Conservation (phyloP, 2,329 filamentous ascomycete species). For the Fusarium newnesense region DNA sequence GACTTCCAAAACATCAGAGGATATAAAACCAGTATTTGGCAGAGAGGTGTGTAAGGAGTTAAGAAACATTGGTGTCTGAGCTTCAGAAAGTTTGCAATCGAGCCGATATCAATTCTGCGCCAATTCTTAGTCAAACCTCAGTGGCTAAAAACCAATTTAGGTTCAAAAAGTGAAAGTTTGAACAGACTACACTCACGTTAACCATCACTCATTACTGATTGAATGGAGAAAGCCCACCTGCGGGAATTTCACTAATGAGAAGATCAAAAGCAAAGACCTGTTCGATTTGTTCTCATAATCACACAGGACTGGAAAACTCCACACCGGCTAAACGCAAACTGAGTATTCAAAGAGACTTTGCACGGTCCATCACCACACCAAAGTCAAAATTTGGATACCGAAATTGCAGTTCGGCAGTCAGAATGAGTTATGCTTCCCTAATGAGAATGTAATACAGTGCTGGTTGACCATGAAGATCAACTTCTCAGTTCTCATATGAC, state of each 20-base stretch:
- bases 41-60: not conserved
- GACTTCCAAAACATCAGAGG: not conserved
- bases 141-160: not conserved
- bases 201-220: no score
- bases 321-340: rapidly evolving
- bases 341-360: not conserved
- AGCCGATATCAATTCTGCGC: not conserved
- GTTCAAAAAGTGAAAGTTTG: not conserved
- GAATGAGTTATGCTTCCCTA: not conserved
- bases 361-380: not conserved
- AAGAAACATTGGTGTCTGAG: not conserved
- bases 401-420: not conserved
- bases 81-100: no score
- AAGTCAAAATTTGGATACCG: not conserved
- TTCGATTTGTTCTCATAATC: no score
- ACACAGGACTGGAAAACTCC: not conserved
- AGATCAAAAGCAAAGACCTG: not conserved
- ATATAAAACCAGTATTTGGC: not conserved
- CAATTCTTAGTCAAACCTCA: no score
- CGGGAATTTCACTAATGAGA: rapidly evolving
- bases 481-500: no score
- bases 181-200: not conserved
- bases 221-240: not conserved
- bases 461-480: not conserved
- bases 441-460: not conserved